These are phyloP conservation scores for Dryadomyces quercus-mongolicae DNA, from an alignment of 2,329 filamentous ascomycete species.

Conservation along the genomic window DNA sequence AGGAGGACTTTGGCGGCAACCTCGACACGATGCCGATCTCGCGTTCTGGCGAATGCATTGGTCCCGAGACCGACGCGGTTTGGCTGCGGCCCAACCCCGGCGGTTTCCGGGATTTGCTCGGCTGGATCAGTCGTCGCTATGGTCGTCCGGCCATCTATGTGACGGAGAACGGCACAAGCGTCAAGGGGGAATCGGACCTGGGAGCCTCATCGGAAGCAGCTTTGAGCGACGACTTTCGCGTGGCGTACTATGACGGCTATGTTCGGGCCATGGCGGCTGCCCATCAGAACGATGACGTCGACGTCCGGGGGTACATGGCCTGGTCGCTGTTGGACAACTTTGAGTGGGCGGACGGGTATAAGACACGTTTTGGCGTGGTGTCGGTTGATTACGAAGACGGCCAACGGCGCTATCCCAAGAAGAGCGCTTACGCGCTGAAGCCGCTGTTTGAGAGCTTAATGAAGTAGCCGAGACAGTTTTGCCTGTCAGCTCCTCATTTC, in stretches of 20 bases:
- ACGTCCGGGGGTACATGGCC: slow-evolving; percentile 70
- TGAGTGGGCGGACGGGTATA: slow-evolving; percentile 85
- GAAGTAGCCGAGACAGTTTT: slow-evolving; percentile 27
- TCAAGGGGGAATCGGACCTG: slow-evolving; percentile 73
- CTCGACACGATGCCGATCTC: slow-evolving; percentile 59
- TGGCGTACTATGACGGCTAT: slow-evolving; percentile 68
- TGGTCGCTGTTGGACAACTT: slow-evolving; percentile 90
- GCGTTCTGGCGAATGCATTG: slow-evolving; percentile 62
- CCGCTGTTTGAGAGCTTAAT: slow-evolving; percentile 61
- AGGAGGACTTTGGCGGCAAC: slow-evolving; percentile 62
- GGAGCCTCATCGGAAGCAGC: slow-evolving; percentile 46
- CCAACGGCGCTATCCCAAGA: slow-evolving; percentile 73
- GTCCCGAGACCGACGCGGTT: slow-evolving; percentile 67
- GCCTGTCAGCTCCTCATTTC: background rate
- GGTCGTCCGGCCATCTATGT: slow-evolving; percentile 68
- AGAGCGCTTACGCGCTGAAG: slow-evolving; percentile 63
- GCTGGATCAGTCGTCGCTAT: slow-evolving; percentile 70
- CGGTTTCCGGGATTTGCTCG: slow-evolving; percentile 66
- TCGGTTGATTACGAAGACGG: slow-evolving; percentile 72
- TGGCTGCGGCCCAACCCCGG: slow-evolving; percentile 69
- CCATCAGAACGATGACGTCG: slow-evolving; percentile 57
- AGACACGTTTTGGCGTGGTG: slow-evolving; percentile 74
- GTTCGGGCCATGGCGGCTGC: slow-evolving; percentile 66
- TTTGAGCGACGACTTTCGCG: slow-evolving; percentile 70
- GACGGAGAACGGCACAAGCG: slow-evolving; percentile 77